Percentiles rank a stretch among this genome's conserved stretches.
Evolutionary conservation across 2,329 filamentous ascomycete genomes (phyloP).

Genomic region (Aspergillus clavatus): DNA sequence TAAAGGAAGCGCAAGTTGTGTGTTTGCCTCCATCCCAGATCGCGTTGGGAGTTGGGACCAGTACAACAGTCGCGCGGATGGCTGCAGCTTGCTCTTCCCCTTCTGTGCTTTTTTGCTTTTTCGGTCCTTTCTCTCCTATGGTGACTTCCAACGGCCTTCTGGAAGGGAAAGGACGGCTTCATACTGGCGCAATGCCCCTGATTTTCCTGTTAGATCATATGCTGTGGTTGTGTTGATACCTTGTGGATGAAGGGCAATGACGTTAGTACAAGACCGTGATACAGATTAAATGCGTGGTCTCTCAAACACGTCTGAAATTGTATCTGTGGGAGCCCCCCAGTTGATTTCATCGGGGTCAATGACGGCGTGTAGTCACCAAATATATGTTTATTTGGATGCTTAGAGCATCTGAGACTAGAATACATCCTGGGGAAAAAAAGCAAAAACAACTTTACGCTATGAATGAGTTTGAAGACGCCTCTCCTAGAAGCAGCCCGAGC

Average conservation of each 20-base stretch:
- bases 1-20: not conserved
- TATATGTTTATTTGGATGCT: not conserved
- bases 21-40: slow-evolving; percentile 3
- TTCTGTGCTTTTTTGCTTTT: slow-evolving; percentile 7
- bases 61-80: slow-evolving; percentile 22
- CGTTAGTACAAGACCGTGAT: too few species aligned
- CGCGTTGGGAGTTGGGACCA: slow-evolving; percentile 15
- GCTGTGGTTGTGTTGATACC: not conserved
- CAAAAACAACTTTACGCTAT: too few species aligned
- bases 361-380: not conserved
- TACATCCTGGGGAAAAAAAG: not conserved
- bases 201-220: not conserved
- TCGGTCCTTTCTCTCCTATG: not conserved
- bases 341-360: not conserved
- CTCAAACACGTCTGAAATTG: not conserved
- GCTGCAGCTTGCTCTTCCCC: slow-evolving; percentile 18
- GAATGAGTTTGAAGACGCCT: too few species aligned
- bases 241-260: not conserved
- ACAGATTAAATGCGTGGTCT: too few species aligned
- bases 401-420: not conserved
- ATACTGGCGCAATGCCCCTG: too few species aligned
- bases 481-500: too few species aligned
- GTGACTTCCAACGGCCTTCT: not conserved
- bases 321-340: not conserved
- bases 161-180: not conserved